Evolutionary conservation across 2,329 filamentous ascomycete species (phyloP).

Genomic region (Penicillium brevicompactum): DNA sequence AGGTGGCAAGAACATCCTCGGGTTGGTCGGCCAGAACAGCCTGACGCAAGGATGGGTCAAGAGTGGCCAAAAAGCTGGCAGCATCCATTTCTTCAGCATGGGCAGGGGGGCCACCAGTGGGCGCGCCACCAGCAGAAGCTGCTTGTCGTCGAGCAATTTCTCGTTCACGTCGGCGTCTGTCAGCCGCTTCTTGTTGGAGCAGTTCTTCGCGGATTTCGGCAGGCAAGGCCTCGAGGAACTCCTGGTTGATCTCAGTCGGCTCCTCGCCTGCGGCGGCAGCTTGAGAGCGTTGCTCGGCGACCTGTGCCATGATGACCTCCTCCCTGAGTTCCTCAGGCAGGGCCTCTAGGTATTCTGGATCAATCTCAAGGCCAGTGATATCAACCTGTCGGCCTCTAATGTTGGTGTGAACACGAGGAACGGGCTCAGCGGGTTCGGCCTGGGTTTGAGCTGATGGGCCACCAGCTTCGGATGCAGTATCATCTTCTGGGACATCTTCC

Average conservation of each 20-base stretch:
- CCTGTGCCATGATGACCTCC: conserved; percentile 90
- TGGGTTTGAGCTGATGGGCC: conserved; percentile 43
- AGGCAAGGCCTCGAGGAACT: conserved; percentile 91
- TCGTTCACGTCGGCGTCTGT: conserved; percentile 83
- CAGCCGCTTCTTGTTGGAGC: conserved; percentile 83
- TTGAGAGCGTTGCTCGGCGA: conserved; percentile 79
- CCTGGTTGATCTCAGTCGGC: conserved; percentile 70
- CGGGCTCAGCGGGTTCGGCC: conserved; percentile 52
- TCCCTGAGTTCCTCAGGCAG: conserved; percentile 95
- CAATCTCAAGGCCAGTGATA: conserved; percentile 92
- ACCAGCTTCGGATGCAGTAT: conserved; percentile 35
- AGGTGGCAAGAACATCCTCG: conserved; percentile 77
- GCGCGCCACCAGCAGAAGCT: conserved; percentile 44
- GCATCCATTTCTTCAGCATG: conserved; percentile 84
- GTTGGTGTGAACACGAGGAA: conserved; percentile 71
- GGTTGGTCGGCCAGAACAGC: conserved; percentile 90
- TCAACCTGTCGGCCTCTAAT: conserved; percentile 87
- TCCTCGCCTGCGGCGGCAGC: conserved; percentile 72
- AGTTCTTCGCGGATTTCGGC: conserved; percentile 88
- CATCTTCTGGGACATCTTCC: conserved; percentile 72
- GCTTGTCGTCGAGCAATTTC: conserved; percentile 74
- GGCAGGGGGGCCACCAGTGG: conserved; percentile 33
- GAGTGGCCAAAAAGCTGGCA: conserved; percentile 86
- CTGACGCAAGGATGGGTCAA: conserved; percentile 80
- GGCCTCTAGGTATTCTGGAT: conserved; percentile 92